Evolutionary conservation across 176 grass and related monocot species (phyloP), one percentile per base, ranked within the genome.

Genomic region (Thinopyrum elongatum): DNA sequence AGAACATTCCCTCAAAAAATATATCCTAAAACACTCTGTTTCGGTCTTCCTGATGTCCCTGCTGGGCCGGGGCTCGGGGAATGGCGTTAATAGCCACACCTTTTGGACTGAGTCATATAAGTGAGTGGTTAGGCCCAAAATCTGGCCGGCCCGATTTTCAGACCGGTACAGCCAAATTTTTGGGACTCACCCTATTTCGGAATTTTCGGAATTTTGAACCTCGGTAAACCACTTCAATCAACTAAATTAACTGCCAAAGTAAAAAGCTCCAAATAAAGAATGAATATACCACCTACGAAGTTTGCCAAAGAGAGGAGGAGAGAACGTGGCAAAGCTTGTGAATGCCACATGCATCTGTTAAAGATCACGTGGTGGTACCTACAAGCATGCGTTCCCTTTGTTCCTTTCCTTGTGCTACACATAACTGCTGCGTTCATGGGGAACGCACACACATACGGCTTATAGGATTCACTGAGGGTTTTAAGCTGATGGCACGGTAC

Each of bases 301-400:
- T 66, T 49, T 85, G 72, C 65, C 71, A 66, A 66, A 66, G 39
- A 51, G 19, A 65, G 35, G 9, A 74, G 4, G 29, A 82, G 38
- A 26, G 65, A 59, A 70, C 13, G 71, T 66, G 60, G 83, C 49
- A 77, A 84, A 76, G 41, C 58, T 49, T 66, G 71, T 65, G n/a
- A 77, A 85, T 21, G 42, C 41, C 71, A 76, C 70, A 65, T 85
- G 60, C 41, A 29, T 63, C 23, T 49, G 82, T 74, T 34, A 65
- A 65, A 53, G 46, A 76, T 76, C 73, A 26, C 61, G 10, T 25
- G 14, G 29, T 21, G 68, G 22, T 75, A 75, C 71, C 42, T 11
- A 68, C 5, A 6, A 60, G 51, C 81, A 83, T 42, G 14, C 25
- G 16, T 73, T 29, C 16, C 81, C 9, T 23, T 76, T 23, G 22